These are phyloP conservation scores for Beauveria varroae DNA, from an alignment of 2,329 filamentous ascomycete species.

Conservation along the genomic window DNA sequence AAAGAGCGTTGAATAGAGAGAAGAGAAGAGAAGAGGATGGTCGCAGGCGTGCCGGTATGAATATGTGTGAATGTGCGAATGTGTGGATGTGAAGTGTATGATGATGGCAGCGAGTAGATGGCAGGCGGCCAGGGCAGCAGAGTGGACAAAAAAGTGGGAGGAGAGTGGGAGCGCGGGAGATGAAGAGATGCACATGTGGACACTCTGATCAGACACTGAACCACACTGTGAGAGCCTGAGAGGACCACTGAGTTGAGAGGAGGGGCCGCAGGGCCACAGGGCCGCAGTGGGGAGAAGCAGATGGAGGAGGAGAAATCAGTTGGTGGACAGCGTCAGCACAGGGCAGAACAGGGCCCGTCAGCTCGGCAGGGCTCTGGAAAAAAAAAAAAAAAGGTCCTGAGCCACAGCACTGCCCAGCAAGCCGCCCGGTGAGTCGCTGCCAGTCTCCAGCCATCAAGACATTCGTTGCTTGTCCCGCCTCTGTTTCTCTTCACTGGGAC, in stretches of 20 bases:
- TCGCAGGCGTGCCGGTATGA: neutral
- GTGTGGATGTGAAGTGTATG: neutral
- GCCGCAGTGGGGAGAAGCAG: neutral
- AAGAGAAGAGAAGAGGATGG: neutral
- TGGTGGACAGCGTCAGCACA: neutral
- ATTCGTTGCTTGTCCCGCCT: too few relatives aligned
- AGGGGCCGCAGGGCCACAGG: neutral
- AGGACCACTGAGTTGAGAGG: too few relatives aligned
- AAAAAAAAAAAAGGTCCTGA: too few relatives aligned
- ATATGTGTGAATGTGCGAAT: neutral
- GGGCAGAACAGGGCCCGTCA: neutral
- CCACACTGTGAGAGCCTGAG: too few relatives aligned
- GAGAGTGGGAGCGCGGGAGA: neutral
- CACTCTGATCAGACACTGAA: too few relatives aligned
- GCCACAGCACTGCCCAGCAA: too few relatives aligned
- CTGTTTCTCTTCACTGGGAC: too few relatives aligned
- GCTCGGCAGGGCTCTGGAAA: neutral
- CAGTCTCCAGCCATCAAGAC: too few relatives aligned
- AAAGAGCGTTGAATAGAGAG: neutral
- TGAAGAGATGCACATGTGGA: neutral
- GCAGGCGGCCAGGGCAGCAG: neutral
- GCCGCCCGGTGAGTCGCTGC: neutral
- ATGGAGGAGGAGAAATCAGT: neutral
- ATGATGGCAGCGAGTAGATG: neutral
- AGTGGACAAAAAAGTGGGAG: neutral